These are phyloP conservation scores for Scutellaria minor DNA, from an alignment of 257 asterid genomes.

Conservation along the genomic window DNA sequence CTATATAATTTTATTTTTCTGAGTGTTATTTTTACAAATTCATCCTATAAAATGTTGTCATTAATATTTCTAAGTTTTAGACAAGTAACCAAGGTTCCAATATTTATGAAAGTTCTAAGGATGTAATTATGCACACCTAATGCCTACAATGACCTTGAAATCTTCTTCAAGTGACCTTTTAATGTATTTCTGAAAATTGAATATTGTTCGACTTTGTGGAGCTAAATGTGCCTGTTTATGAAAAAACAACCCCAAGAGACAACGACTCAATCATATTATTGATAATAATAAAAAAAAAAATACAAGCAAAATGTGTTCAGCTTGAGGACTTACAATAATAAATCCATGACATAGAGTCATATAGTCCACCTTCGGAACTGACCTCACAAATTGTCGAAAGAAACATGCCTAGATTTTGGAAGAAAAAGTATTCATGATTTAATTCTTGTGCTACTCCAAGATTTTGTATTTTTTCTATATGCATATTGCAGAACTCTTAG, in stretches of 20 bases:
- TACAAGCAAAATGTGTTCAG: neutral
- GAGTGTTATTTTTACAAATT: too few relatives aligned
- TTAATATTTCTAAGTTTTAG: neutral
- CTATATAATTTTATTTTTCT: too few relatives aligned
- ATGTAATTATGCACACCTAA: constrained; percentile 44
- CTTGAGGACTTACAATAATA: constrained; percentile 45
- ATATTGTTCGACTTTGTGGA: constrained; percentile 45
- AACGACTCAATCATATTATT: neutral
- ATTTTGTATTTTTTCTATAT: neutral
- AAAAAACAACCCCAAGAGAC: neutral
- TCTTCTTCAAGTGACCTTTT: constrained; percentile 66
- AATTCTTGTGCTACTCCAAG: neutral
- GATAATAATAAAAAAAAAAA: too few relatives aligned
- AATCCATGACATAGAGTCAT: constrained; percentile 65
- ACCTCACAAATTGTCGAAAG: constrained; percentile 60
- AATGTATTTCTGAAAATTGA: constrained; percentile 62
- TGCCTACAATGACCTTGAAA: constrained; percentile 66
- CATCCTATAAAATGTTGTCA: too few relatives aligned
- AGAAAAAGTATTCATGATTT: neutral
- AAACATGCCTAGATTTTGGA: constrained; percentile 55
- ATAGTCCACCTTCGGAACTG: constrained; percentile 65
- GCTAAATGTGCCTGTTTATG: constrained; percentile 62
- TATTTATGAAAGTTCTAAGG: neutral
- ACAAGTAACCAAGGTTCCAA: neutral
- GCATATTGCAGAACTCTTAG: neutral